Conservation (phyloP, 257 asterid species). For the Scutellaria baicalensis region DNA sequence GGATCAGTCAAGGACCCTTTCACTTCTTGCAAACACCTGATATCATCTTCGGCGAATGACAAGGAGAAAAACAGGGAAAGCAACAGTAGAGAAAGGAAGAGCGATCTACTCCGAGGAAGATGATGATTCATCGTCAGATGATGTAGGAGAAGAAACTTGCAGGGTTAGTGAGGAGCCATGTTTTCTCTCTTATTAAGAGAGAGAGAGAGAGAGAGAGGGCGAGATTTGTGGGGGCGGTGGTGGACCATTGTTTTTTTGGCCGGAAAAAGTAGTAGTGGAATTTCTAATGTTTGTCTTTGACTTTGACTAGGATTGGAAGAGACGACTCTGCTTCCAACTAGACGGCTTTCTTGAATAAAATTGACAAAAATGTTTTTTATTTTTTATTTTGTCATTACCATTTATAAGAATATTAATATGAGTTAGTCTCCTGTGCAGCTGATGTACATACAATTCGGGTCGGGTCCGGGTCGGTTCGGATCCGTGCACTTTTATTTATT, state of each 20-base stretch:
- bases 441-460: too few species aligned
- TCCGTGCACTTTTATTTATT: too few species aligned
- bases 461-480: too few species aligned
- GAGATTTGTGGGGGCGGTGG: not conserved
- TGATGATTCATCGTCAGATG: constrained; percentile 12
- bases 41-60: too few species aligned
- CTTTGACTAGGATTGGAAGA: constrained; percentile 14
- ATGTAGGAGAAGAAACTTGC: not conserved
- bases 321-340: constrained; percentile 3
- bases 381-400: too few species aligned
- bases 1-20: too few species aligned
- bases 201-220: not conserved
- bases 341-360: too few species aligned
- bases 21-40: too few species aligned
- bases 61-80: constrained; percentile 6
- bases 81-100: not conserved
- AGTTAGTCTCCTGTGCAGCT: too few species aligned
- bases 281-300: constrained; percentile 11
- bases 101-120: constrained; percentile 10
- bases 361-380: too few species aligned
- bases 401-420: too few species aligned
- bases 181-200: not conserved
- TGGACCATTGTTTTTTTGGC: not conserved
- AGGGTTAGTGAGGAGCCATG: constrained; percentile 15
- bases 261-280: not conserved